phyloP scores from a whole-genome alignment of 345 rosid genomes.

The Garcia nutans region DNA sequence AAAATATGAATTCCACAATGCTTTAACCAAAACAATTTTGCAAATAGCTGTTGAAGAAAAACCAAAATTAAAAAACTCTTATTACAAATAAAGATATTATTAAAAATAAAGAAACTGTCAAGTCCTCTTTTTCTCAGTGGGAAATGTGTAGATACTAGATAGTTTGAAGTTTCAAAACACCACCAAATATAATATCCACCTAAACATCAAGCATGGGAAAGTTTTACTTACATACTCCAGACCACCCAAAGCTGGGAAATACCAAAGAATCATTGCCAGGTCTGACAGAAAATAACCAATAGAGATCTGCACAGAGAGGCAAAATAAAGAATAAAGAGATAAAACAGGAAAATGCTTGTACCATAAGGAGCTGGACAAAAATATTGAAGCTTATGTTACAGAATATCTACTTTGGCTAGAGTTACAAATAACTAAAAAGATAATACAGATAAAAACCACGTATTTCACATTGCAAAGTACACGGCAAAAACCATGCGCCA shows the following conservation, averaged over 20 bases:
- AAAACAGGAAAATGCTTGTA: background rate
- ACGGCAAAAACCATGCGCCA: too few relatives aligned
- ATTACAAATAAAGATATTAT: background rate
- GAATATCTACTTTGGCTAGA: background rate
- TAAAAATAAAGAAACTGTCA: background rate
- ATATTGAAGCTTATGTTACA: background rate
- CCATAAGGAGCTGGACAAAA: background rate
- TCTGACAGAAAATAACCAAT: conserved; percentile 79
- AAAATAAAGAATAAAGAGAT: conserved; percentile 2
- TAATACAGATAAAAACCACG: background rate
- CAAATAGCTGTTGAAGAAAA: background rate
- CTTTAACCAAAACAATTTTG: background rate
- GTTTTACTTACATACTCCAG: conserved; percentile 65
- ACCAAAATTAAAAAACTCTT: background rate
- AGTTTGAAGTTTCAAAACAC: background rate
- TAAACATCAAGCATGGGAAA: conserved; percentile 3
- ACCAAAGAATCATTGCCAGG: conserved; percentile 70
- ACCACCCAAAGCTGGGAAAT: conserved; percentile 76
- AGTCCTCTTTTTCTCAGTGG: background rate
- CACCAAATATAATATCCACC: background rate
- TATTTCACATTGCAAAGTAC: background rate
- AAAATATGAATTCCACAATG: background rate
- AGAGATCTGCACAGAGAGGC: conserved; percentile 49
- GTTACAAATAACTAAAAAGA: background rate
- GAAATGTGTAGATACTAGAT: background rate